Base-by-base conservation (phyloP, 495 filamentous ascomycete species). In the Penicillium lagena region DNA sequence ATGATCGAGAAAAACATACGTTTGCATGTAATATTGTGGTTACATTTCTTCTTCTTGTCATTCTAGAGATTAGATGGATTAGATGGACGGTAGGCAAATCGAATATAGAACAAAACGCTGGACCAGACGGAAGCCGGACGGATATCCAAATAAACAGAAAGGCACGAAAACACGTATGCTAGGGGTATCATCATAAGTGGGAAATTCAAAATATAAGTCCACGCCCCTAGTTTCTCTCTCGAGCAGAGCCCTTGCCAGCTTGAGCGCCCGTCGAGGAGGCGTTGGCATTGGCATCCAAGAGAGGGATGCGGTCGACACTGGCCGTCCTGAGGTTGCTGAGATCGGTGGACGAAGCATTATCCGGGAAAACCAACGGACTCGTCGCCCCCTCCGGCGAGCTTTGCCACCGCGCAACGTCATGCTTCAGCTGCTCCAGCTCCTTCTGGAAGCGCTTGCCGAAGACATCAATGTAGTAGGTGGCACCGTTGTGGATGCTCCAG, bases 401-500 rank as follows among this genome's bases (percentile, higher is more conserved):
- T 63, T 96, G 89, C 90, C 89, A 95, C 58, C 87, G 90, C 8
- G 81, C 82, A 29, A 96, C 89, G 62, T 98, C 93, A 45, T 77
- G 79, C 70, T 85, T 90, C 65, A 98, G 76, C 29, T 84, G 78
- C 62, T 97, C 94, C 14, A 98, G 73, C 66, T 98, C 94, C 60
- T 90, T 94, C 72, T 97, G 87, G 72, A 97, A 97, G 6, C 90
- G 81, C 58, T 85, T 96, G 44, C 93, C 93, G 52, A 96, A 98
- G 11, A 96, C 84, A 52, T 98, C 93, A 60, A 97, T 96, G 62
- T 98, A 98, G 61, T 86, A 98, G 11, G 90, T 95, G 17, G 90
- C 87, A 27, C 93, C 93, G 51, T 98, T 98, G 64, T 95, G 89
- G 39, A 96, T 79, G 54, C 85, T 90, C 90, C 91, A 95, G 29